phyloP scores from a whole-genome alignment of 176 grass and related monocot genomes.

The Calamus simplicifolius region DNA sequence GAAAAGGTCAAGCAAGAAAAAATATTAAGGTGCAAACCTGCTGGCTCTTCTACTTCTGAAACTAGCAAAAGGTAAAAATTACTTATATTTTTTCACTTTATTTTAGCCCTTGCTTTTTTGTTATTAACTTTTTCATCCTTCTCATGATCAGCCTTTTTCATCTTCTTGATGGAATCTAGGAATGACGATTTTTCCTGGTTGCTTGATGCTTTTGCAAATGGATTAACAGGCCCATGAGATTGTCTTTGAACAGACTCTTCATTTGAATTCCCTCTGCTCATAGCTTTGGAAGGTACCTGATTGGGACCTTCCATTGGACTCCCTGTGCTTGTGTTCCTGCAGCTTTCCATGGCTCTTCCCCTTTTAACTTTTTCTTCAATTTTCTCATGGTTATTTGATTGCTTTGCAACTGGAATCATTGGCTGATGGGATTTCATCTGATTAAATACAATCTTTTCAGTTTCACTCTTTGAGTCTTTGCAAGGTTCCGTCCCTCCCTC shows the following conservation, averaged over 20 bases:
- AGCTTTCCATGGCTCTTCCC: slow-evolving; percentile 6
- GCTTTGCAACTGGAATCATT: slow-evolving; percentile 16
- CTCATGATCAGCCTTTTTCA: slow-evolving; percentile 36
- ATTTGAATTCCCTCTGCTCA: not conserved
- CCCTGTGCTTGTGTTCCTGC: slow-evolving; percentile 1
- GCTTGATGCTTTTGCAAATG: slow-evolving; percentile 46
- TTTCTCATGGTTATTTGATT: slow-evolving; percentile 19
- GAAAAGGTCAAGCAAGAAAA: no score
- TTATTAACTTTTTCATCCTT: slow-evolving; percentile 28
- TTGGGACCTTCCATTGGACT: slow-evolving; percentile 1
- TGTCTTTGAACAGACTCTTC: slow-evolving; percentile 1
- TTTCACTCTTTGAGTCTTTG: slow-evolving; percentile 1
- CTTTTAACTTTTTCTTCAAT: slow-evolving; percentile 17
- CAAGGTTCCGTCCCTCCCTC: slow-evolving; percentile 14
- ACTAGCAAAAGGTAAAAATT: no score
- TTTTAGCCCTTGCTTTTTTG: slow-evolving; percentile 24
- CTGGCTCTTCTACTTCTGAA: no score
- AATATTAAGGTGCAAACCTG: no score
- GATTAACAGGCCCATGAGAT: slow-evolving; percentile 40
- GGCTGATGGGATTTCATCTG: not conserved
- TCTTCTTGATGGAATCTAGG: slow-evolving; percentile 63
- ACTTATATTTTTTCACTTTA: no score
- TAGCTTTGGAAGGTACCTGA: slow-evolving; percentile 1
- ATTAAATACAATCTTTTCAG: slow-evolving; percentile 11
- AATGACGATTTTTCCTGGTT: slow-evolving; percentile 40